Percentiles rank a stretch among this genome's conserved stretches.
Evolutionary conservation across 1,139 yeast genomes (phyloP).

Genomic region (Yamadazyma conglobata): DNA sequence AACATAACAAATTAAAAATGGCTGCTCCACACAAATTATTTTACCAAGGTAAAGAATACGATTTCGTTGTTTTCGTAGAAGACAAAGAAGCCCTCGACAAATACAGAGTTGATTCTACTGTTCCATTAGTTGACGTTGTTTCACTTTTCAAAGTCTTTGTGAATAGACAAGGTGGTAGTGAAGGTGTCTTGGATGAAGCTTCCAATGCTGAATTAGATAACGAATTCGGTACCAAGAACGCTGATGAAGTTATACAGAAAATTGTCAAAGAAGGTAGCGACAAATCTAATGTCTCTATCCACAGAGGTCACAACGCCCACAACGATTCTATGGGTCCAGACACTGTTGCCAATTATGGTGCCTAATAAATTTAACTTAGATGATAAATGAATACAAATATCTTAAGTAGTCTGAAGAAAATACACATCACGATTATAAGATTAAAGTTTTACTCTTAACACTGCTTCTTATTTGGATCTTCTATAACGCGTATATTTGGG

Average conservation of each 20-base stretch:
- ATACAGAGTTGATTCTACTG: constrained; percentile 50
- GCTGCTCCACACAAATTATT: constrained; percentile 46
- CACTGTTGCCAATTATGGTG: constrained; percentile 22
- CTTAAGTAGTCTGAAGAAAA: too few species aligned
- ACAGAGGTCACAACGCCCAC: constrained; percentile 20
- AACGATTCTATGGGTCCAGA: constrained; percentile 42
- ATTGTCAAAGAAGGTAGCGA: constrained; percentile 57
- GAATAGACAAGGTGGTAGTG: constrained; percentile 62
- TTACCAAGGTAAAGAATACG: constrained; percentile 61
- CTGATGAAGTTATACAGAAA: constrained; percentile 49
- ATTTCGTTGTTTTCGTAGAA: constrained; percentile 64
- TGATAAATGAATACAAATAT: too few species aligned
- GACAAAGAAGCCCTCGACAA: constrained; percentile 46
- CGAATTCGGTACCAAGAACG: constrained; percentile 58
- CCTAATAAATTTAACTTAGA: too few species aligned
- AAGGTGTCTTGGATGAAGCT: constrained; percentile 71
- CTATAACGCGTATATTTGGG: too few species aligned
- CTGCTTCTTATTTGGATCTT: too few species aligned
- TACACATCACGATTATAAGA: too few species aligned
- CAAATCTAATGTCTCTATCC: constrained; percentile 27
- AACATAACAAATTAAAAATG: constrained; percentile 31
- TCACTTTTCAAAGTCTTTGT: constrained; percentile 63
- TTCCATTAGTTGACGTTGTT: constrained; percentile 64
- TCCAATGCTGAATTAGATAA: constrained; percentile 59
- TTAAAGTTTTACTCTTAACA: too few species aligned